A percentile compares a stretch with the other conserved stretches of the same genome.
Conservation (phyloP, 2,329 filamentous ascomycete genomes). For the Ceratocystis destructans region DNA sequence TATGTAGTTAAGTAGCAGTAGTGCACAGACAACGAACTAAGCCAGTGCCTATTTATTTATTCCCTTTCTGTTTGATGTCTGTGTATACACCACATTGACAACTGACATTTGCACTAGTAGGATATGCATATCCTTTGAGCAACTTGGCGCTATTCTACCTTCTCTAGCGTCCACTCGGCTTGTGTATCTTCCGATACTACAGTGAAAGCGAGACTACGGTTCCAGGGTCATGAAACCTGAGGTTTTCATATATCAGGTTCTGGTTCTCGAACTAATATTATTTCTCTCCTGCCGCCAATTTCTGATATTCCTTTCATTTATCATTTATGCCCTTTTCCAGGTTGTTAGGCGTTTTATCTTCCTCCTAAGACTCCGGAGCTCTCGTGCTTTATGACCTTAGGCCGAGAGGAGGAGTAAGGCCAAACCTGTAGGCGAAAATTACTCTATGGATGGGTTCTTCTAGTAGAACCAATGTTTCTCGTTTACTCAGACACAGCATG, state of each 20-base stretch:
- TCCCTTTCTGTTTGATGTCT: background rate
- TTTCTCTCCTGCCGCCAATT: background rate
- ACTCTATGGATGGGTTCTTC: background rate
- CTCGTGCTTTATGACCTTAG: background rate
- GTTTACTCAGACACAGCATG: conserved; percentile 5
- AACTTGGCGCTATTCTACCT: background rate
- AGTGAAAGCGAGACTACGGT: background rate
- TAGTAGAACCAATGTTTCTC: background rate
- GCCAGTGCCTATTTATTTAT: too few species aligned
- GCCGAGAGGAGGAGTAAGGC: background rate
- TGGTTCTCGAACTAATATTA: background rate
- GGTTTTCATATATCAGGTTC: background rate
- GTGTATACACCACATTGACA: background rate
- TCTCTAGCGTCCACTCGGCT: background rate
- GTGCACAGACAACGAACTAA: background rate
- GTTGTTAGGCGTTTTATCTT: background rate
- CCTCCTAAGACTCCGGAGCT: background rate
- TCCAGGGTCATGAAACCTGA: background rate
- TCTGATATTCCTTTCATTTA: background rate
- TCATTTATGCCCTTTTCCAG: background rate
- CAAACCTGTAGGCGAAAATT: background rate
- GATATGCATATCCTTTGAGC: background rate
- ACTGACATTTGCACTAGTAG: background rate
- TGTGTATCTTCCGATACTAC: background rate
- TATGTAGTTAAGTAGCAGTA: background rate